Evolutionary conservation across 169 alveolate species (phyloP).

Genomic region (Eimeria maxima): DNA sequence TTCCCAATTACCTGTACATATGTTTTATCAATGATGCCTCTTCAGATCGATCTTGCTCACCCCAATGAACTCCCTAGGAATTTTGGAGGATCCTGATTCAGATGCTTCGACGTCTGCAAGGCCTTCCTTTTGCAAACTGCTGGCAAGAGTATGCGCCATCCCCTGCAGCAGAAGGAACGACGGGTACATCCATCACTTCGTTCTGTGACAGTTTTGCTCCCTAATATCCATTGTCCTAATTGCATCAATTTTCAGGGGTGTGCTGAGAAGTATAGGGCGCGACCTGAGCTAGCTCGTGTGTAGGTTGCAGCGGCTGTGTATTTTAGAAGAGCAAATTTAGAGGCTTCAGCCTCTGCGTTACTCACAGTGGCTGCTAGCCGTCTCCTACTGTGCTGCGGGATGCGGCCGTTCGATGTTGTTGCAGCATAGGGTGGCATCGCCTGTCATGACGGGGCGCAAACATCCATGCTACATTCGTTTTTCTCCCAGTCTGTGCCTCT

Average conservation of each 20-base stretch:
- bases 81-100: background rate
- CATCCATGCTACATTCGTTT: background rate
- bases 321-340: background rate
- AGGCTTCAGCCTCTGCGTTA: background rate
- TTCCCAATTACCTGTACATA: background rate
- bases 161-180: background rate
- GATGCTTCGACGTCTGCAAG: background rate
- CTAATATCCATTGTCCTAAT: background rate
- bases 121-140: background rate
- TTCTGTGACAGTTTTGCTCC: background rate
- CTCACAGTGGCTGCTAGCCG: background rate
- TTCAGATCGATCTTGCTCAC: background rate
- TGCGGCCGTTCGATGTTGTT: background rate
- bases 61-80: background rate
- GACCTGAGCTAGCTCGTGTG: too few species aligned
- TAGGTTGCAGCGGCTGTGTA: too few species aligned
- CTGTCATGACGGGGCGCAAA: background rate
- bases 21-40: background rate
- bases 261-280: too few species aligned
- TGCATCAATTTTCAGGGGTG: background rate
- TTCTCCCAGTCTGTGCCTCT: background rate
- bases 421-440: background rate
- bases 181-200: background rate
- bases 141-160: background rate
- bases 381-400: background rate